Base-by-base conservation (phyloP, 306 rosid species). In the Quercus robur region DNA sequence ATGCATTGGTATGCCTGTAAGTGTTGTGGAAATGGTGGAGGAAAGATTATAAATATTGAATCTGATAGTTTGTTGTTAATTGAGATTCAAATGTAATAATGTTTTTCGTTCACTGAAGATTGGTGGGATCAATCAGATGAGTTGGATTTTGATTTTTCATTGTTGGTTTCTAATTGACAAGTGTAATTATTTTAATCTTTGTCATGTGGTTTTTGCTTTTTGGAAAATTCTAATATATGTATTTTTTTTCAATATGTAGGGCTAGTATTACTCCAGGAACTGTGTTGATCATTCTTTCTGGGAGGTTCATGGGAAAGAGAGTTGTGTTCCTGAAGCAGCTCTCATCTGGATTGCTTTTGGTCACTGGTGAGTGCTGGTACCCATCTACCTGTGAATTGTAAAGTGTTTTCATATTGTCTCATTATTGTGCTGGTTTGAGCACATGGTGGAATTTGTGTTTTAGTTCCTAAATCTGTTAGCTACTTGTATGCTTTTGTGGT, bases 281-380 rank as follows among this genome's bases (percentile, higher is more conserved):
- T 8, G 95, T 91, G 75, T 62, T 91, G 73, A 91, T 91, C 30
- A 78, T 91, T 74, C 93, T 89, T 74, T 88, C 93, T 46, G 96
- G 96, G 35, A 87, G 96, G 79, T 91, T 89, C 81, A 91, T 84
- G 87, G 96, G 96, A 70, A 91, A 87, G 83, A 81, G 96, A 61
- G 96, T 87, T 1, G 93, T 89, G 59, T 91, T 89, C 78, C 67
- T 91, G 85, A 91, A 91, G 83, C 96, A 91, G 87, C 89, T 91
- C 28, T 79, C 93, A 11, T 91, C 96, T 58, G 96, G 96, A 7
- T 84, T 91, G 86, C 93, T 91, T 79, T 87, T 91, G 71, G 91
- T 89, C 19, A 82, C 96, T 56, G 96, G 96, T 91, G 74, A 82
- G 86, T 66, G 21, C 10, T 35, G 35, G 38, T 56, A 41, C 46